Evolutionary conservation across 257 asterid genomes (phyloP).

Genomic region (Verbena officinalis): DNA sequence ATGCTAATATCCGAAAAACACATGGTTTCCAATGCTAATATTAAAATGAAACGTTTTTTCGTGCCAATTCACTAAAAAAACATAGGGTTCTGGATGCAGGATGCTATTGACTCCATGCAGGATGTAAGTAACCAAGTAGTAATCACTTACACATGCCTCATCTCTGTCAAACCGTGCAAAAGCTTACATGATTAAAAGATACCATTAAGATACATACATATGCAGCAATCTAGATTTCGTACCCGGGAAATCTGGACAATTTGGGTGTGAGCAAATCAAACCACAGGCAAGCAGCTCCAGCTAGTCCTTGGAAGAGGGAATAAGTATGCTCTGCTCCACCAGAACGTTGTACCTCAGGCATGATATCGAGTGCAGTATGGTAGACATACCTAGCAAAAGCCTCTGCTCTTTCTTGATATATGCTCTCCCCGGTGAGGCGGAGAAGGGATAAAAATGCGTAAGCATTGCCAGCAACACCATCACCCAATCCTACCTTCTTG

Average conservation of each 20-base stretch:
- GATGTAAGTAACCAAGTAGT: no score
- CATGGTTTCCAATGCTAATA: no score
- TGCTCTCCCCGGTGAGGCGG: conserved; percentile 65
- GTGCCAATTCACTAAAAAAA: no score
- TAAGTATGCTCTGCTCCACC: conserved; percentile 42
- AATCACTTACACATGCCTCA: no score
- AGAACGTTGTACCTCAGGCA: conserved; percentile 5
- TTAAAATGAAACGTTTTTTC: no score
- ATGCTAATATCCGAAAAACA: no score
- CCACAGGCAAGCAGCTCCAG: conserved; percentile 70
- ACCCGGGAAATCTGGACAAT: conserved; percentile 67
- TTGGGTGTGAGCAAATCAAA: conserved; percentile 53
- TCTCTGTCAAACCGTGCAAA: no score
- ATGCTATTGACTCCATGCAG: no score
- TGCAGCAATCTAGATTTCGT: conserved; percentile 45
- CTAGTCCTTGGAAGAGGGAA: conserved; percentile 72
- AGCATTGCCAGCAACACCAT: conserved; percentile 75
- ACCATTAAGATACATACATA: no score
- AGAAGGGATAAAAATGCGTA: conserved; percentile 66
- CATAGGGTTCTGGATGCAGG: no score
- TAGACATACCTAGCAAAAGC: conserved; percentile 68
- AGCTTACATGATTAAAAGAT: no score
- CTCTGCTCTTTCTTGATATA: conserved; percentile 68
- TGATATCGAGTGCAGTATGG: conserved; percentile 33
- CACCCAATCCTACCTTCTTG: conserved; percentile 70